Conservation (phyloP, 345 rosid species). For the Corchorus capsularis region DNA sequence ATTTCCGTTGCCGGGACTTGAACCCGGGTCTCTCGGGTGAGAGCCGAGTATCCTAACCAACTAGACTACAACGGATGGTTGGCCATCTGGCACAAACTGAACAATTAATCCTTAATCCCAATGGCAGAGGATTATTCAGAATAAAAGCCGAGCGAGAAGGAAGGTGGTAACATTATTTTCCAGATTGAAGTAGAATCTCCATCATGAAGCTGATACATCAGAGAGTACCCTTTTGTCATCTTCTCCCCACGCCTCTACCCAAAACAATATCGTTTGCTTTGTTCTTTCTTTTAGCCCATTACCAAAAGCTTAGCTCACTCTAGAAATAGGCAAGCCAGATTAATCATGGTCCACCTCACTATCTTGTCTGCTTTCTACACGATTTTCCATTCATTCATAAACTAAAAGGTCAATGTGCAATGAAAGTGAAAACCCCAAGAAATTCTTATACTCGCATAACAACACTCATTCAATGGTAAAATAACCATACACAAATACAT, state of each 20-base stretch:
- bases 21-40: slow-evolving; percentile 78
- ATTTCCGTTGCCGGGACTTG: slow-evolving; percentile 86
- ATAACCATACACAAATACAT: no score
- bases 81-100: no score
- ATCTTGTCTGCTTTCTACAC: neutral
- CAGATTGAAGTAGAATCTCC: neutral
- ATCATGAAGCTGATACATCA: neutral
- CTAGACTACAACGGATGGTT: slow-evolving; percentile 40
- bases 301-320: neutral
- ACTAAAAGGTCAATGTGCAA: neutral
- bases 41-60: slow-evolving; percentile 75
- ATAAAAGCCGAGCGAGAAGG: neutral
- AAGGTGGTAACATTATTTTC: neutral
- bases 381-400: neutral
- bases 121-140: neutral
- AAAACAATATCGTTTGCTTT: neutral
- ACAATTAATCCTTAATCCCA: no score
- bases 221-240: neutral
- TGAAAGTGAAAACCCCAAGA: neutral
- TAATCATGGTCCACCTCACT: neutral
- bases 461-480: neutral
- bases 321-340: neutral
- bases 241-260: neutral
- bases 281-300: neutral
- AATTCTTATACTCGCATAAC: neutral